phyloP scores from a whole-genome alignment of 495 filamentous ascomycete species.

The Annulohypoxylon maeteangense region DNA sequence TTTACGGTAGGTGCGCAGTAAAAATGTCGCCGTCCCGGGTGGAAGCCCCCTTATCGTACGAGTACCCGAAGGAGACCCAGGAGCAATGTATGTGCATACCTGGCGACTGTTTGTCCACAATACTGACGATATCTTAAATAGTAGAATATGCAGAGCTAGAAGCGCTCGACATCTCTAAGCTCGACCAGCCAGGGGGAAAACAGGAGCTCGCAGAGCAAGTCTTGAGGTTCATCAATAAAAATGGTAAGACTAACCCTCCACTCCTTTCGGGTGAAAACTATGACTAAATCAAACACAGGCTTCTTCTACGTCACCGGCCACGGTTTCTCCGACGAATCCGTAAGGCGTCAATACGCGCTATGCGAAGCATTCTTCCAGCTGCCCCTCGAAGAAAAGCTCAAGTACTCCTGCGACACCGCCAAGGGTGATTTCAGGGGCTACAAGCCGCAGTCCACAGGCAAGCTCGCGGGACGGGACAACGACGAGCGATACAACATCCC shows the following conservation, averaged over 20 bases:
- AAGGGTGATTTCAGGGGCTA: slow-evolving; percentile 61
- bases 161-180: slow-evolving; percentile 63
- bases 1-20: not conserved
- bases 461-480: slow-evolving; percentile 57
- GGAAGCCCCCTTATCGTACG: slow-evolving; percentile 15
- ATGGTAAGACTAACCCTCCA: slow-evolving; percentile 28
- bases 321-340: slow-evolving; percentile 65
- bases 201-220: slow-evolving; percentile 63
- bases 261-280: not conserved
- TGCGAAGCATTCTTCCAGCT: slow-evolving; percentile 65
- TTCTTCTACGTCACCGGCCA: slow-evolving; percentile 69
- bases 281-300: slow-evolving; percentile 27
- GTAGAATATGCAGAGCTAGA: slow-evolving; percentile 51
- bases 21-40: slow-evolving; percentile 22
- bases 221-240: slow-evolving; percentile 48
- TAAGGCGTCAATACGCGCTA: slow-evolving; percentile 66
- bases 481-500: slow-evolving; percentile 66
- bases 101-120: not conserved
- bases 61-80: slow-evolving; percentile 34
- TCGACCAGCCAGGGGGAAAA: slow-evolving; percentile 62
- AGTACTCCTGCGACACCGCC: slow-evolving; percentile 59
- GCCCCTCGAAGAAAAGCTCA: slow-evolving; percentile 64
- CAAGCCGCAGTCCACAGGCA: slow-evolving; percentile 49
- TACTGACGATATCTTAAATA: slow-evolving; percentile 28
- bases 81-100: slow-evolving; percentile 27